A percentile compares a stretch with the other conserved stretches of the same genome.
Conservation (phyloP, 345 rosid species). For the Nasturtium officinale region DNA sequence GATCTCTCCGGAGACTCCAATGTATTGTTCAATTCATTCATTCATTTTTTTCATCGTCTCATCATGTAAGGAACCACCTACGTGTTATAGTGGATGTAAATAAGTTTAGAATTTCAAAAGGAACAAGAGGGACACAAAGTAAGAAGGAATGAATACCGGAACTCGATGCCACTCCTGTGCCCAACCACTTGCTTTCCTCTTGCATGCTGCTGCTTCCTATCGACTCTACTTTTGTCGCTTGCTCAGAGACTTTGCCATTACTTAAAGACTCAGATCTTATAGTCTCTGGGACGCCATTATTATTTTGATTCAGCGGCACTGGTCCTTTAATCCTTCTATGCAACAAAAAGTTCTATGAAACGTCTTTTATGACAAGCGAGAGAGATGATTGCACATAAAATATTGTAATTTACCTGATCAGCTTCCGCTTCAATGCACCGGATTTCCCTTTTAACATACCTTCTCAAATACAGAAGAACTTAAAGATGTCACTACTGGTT, state of each 20-base stretch:
- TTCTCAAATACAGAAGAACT: constrained; percentile 31
- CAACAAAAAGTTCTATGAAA: constrained; percentile 11
- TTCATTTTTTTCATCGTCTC: constrained; percentile 29
- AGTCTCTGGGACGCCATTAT: constrained; percentile 30
- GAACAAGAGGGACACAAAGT: neutral
- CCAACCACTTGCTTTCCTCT: constrained; percentile 46
- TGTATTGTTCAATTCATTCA: constrained; percentile 1
- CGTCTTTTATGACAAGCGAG: neutral
- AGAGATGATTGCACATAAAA: constrained; percentile 9
- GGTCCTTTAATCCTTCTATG: constrained; percentile 59
- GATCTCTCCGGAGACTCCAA: neutral
- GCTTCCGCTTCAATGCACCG: constrained; percentile 65
- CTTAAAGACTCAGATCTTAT: constrained; percentile 59
- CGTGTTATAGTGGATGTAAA: neutral
- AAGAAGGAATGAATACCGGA: constrained; percentile 31
- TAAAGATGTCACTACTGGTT: constrained; percentile 29
- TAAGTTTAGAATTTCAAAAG: neutral
- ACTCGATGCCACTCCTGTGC: constrained; percentile 35
- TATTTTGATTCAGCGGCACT: constrained; percentile 21
- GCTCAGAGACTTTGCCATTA: constrained; percentile 47
- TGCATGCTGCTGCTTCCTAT: constrained; percentile 41
- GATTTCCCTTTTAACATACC: constrained; percentile 66
- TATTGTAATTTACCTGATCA: constrained; percentile 56
- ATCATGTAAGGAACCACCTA: constrained; percentile 31
- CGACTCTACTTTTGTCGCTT: constrained; percentile 13